Evolutionary conservation across 805 yeast genomes (phyloP).

Genomic region (Wickerhamiella kurtzmanii): DNA sequence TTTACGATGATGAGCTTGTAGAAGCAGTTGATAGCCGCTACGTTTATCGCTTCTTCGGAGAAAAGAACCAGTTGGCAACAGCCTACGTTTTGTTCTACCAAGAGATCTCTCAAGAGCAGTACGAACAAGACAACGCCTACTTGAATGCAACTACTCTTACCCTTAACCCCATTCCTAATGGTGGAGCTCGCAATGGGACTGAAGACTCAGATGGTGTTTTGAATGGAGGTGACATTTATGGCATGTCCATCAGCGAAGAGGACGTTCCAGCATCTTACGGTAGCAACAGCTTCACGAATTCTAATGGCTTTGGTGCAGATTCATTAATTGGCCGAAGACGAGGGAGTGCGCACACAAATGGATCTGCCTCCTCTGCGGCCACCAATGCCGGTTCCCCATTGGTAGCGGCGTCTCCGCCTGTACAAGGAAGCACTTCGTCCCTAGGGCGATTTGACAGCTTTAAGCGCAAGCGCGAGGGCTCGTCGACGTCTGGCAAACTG

Average conservation of each 20-base stretch:
- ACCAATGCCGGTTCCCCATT: neutral
- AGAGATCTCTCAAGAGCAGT: slow-evolving; percentile 28
- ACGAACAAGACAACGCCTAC: neutral
- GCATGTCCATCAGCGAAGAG: neutral
- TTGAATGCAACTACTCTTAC: neutral
- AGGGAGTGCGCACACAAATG: neutral
- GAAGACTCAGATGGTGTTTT: neutral
- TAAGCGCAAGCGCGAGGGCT: neutral
- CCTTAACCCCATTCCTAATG: neutral
- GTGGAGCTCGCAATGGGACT: neutral
- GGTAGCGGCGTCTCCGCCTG: neutral
- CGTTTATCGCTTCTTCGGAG: slow-evolving; percentile 78
- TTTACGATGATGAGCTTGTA: slow-evolving; percentile 92
- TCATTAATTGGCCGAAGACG: neutral
- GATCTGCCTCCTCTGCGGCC: neutral
- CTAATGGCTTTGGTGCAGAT: neutral
- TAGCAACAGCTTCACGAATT: neutral
- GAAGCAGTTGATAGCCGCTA: slow-evolving; percentile 74
- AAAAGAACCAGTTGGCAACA: slow-evolving; percentile 73
- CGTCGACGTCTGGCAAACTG: neutral
- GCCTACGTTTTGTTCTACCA: slow-evolving; percentile 83
- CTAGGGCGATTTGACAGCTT: neutral
- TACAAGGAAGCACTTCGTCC: neutral
- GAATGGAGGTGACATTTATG: neutral
- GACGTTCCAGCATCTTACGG: neutral